phyloP scores from a whole-genome alignment of 2,329 filamentous ascomycete genomes.

The Epichloe hybrida region DNA sequence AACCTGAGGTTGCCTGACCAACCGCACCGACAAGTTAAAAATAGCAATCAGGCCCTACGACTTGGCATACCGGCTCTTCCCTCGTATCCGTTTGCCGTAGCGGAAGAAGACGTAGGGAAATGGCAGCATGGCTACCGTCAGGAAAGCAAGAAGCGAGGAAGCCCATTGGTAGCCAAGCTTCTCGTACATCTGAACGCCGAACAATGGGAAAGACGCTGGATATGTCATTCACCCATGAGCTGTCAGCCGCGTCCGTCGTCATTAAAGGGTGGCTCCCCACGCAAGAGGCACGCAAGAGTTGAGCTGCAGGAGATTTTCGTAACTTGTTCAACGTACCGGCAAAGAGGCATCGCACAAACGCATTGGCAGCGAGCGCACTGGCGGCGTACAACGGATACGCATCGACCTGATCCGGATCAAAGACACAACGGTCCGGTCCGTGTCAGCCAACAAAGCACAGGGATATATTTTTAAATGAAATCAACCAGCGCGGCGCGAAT shows the following conservation, averaged over 20 bases:
- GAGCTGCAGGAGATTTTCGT: not conserved
- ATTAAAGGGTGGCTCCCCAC: not conserved
- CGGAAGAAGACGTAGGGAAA: constrained; percentile 52
- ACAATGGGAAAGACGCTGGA: constrained; percentile 59
- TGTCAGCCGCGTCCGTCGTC: constrained; percentile 7
- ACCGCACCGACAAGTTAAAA: not conserved
- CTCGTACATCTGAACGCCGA: constrained; percentile 60
- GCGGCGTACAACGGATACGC: constrained; percentile 66
- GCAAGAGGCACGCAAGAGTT: not conserved
- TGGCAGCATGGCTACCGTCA: constrained; percentile 48
- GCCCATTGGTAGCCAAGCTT: constrained; percentile 59
- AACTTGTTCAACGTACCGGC: constrained; percentile 35
- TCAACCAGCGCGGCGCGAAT: no score
- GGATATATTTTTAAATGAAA: no score
- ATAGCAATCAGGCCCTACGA: constrained; percentile 7
- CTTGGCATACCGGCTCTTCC: constrained; percentile 39
- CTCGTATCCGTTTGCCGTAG: constrained; percentile 43
- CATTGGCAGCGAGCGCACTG: constrained; percentile 70
- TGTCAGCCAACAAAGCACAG: not conserved
- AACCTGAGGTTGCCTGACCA: no score
- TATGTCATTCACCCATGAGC: not conserved
- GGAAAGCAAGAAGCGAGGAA: constrained; percentile 45
- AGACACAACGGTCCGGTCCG: not conserved
- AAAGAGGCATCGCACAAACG: constrained; percentile 64
- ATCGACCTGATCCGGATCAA: constrained; percentile 38